Evolutionary conservation across 2,329 filamentous ascomycete genomes (phyloP).

Genomic region (Calonectria fujianensis): DNA sequence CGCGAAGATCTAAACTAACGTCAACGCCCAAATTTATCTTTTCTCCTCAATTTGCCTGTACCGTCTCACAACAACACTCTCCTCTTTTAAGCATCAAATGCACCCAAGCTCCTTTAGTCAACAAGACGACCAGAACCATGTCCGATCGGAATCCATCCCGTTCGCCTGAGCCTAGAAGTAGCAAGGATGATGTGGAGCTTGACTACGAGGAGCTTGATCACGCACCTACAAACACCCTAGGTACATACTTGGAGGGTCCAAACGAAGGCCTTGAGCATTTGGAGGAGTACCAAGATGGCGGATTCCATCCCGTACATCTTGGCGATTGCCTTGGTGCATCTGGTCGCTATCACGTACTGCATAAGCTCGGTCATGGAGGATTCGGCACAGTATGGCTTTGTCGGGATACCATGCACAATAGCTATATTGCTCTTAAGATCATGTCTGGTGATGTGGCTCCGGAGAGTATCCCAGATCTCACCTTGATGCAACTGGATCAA

Average conservation of each 20-base stretch:
- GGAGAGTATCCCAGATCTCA: slow-evolving; percentile 28
- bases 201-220: slow-evolving; percentile 19
- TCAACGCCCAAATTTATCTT: no score
- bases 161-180: not conserved
- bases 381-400: slow-evolving; percentile 44
- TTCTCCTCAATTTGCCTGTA: no score
- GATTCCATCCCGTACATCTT: slow-evolving; percentile 40
- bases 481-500: slow-evolving; percentile 6
- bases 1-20: no score
- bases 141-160: not conserved
- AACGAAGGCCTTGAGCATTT: slow-evolving; percentile 28
- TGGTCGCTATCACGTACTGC: slow-evolving; percentile 29
- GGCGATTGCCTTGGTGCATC: slow-evolving; percentile 33
- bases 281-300: slow-evolving; percentile 34
- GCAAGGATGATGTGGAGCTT: not conserved
- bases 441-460: slow-evolving; percentile 50
- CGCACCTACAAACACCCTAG: slow-evolving; percentile 18
- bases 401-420: slow-evolving; percentile 54
- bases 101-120: not conserved
- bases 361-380: slow-evolving; percentile 44
- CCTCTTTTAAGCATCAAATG: not conserved
- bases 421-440: slow-evolving; percentile 59
- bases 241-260: slow-evolving; percentile 26
- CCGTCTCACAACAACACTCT: no score
- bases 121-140: not conserved